phyloP scores from a whole-genome alignment of 805 yeast species.

The Kregervanrija fluxuum region DNA sequence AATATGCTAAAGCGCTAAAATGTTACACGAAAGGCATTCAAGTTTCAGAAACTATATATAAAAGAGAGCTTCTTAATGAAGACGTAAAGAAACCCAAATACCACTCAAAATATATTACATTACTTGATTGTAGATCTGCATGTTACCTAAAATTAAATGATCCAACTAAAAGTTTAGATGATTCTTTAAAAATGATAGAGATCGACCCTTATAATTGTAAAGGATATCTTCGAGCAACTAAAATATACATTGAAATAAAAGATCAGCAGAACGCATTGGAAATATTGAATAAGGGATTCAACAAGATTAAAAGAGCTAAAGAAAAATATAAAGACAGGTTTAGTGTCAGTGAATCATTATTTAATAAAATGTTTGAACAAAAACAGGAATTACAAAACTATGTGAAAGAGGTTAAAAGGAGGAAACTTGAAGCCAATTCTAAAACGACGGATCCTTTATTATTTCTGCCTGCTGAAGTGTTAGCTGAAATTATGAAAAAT shows the following conservation, averaged over 20 bases:
- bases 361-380: constrained; percentile 19
- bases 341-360: constrained; percentile 28
- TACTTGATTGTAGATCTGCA: constrained; percentile 43
- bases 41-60: constrained; percentile 7
- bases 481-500: constrained; percentile 6
- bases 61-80: neutral
- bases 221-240: constrained; percentile 40
- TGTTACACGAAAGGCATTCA: constrained; percentile 15
- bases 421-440: too few species aligned
- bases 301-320: constrained; percentile 28
- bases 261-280: constrained; percentile 31
- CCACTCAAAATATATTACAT: constrained; percentile 10
- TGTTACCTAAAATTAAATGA: constrained; percentile 35
- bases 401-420: neutral
- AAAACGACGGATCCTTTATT: constrained; percentile 14
- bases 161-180: constrained; percentile 29
- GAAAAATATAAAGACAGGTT: constrained; percentile 19
- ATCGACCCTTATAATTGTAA: constrained; percentile 41
- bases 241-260: constrained; percentile 24
- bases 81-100: neutral
- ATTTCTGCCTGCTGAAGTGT: constrained; percentile 21
- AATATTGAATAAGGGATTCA: constrained; percentile 31
- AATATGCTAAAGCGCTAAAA: constrained; percentile 17
- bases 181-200: constrained; percentile 28
- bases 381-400: constrained; percentile 2